Base-by-base conservation (phyloP, 148 eudicot species). In the Vaccinium darrowii region DNA sequence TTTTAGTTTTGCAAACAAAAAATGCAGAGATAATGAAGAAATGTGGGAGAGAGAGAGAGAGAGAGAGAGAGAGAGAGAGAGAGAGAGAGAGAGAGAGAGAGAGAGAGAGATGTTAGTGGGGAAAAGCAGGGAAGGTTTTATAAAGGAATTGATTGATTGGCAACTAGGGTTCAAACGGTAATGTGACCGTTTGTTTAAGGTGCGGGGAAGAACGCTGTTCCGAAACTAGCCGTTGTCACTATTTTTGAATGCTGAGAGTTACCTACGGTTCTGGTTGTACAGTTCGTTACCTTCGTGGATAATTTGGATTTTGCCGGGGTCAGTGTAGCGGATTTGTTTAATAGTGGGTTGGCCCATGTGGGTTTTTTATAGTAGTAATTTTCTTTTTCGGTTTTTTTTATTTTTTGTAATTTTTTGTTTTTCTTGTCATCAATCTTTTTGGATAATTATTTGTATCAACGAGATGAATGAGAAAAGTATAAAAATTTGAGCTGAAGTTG, bases 21-120 rank as follows among this genome's bases (percentile, higher is more conserved):
- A 16, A 13, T 54, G 21, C 33, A 9, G 58, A 62, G 85, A 78
- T 16, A 57, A 63, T 47, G 71, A 19, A 65, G 76, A 72, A 25
- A 57, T 69, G 82, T 62, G 72, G 78, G 84, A 71, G 88, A 74
- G 63, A 25, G 87, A 84, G 81, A 85, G 79, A 27, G 84, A 84
- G 80, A 79, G 85, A 75, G 86, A 84, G 83, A 69, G 87, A 67
- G 65, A 25, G 87, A 76, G 83, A 25, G 57, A 81, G 67, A 39
- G 36, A 33, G 75, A 33, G 36, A 33, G 36, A 33, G 36, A 33
- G 36, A 33, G 36, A 33, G 36, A 62, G 75, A 62, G 83, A 51
- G 85, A 75, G 82, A 85, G 51, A 30, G 84, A 83, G 81, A 79
- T 65, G 71, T 65, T 65, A 4, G 2, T 65, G 23, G 71, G 71